phyloP scores from a whole-genome alignment of 139 green algal genomes.

The Desmodesmus armatus region DNA sequence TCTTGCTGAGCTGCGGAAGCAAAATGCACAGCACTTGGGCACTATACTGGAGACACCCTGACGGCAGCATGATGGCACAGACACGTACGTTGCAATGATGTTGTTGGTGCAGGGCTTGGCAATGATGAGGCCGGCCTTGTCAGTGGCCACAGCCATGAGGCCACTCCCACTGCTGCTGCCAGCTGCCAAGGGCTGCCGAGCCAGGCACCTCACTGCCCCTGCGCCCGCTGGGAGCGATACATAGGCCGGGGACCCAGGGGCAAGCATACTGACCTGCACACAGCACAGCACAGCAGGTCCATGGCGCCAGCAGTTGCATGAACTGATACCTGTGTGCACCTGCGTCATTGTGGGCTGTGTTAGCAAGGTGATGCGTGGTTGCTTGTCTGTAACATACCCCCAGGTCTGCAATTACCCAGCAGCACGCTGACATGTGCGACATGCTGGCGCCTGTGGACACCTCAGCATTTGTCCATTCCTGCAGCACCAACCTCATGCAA shows the following conservation, averaged over 20 bases:
- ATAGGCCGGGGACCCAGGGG: not conserved
- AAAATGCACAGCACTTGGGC: not conserved
- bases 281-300: not conserved
- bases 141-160: conserved; percentile 8
- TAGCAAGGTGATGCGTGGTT: no score
- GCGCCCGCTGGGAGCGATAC: conserved; percentile 17
- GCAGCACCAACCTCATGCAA: no score
- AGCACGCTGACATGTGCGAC: not conserved
- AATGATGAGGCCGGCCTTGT: conserved; percentile 23
- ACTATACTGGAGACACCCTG: not conserved
- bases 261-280: conserved; percentile 26
- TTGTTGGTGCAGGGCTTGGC: conserved; percentile 34
- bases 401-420: not conserved
- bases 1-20: no score
- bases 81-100: conserved; percentile 8
- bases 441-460: no score
- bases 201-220: conserved; percentile 15
- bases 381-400: no score
- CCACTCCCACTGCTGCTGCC: conserved; percentile 5
- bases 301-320: not conserved
- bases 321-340: not conserved
- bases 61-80: not conserved
- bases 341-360: no score
- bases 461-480: no score
- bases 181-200: not conserved